phyloP scores from a whole-genome alignment of 768 basidiomycete genomes.

The Termitomyces sp. region DNA sequence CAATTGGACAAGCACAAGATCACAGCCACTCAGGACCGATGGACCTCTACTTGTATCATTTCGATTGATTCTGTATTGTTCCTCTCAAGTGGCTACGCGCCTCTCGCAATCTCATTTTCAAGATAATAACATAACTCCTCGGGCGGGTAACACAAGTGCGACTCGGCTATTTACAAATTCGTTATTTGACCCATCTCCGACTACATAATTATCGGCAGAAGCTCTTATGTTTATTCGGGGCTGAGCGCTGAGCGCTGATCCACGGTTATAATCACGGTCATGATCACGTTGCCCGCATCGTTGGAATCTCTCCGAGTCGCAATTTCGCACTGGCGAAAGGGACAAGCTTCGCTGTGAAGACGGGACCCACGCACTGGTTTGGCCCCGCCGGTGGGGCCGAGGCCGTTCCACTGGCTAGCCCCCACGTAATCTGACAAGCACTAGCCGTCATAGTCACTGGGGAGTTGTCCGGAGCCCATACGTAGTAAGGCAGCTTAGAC shows the following conservation, averaged over 20 bases:
- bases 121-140: not conserved
- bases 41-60: not conserved
- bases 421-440: conserved; percentile 34
- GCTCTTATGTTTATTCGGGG: not conserved
- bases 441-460: conserved; percentile 34
- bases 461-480: conserved; percentile 32
- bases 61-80: not conserved
- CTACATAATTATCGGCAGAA: not conserved
- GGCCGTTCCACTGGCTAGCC: conserved; percentile 24
- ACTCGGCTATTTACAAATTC: not conserved
- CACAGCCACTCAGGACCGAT: not conserved
- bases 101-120: not conserved
- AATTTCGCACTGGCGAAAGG: conserved; percentile 35
- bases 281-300: conserved; percentile 19
- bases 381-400: conserved; percentile 31
- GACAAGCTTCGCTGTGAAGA: conserved; percentile 29
- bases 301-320: conserved; percentile 34
- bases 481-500: conserved; percentile 28
- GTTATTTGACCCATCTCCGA: not conserved
- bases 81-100: not conserved
- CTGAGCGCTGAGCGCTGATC: too few relatives aligned
- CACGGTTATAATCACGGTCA: conserved; percentile 6
- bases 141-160: not conserved
- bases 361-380: conserved; percentile 23
- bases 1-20: not conserved